phyloP scores from a whole-genome alignment of 257 asterid genomes.

The Solanum ossicruentum region DNA sequence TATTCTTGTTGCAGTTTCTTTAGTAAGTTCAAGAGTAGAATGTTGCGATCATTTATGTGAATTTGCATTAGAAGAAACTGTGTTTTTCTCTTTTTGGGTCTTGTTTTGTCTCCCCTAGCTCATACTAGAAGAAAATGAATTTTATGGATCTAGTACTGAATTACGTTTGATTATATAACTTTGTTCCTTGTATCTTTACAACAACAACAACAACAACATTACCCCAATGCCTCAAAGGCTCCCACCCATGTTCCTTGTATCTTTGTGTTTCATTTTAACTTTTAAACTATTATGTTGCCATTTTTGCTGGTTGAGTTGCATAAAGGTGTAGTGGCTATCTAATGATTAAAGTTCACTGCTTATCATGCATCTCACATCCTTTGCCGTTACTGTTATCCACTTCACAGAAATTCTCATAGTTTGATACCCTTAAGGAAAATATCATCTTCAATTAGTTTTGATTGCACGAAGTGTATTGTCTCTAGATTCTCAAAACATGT shows the following conservation, averaged over 20 bases:
- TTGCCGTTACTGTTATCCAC: neutral
- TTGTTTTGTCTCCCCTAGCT: neutral
- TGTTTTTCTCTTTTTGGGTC: neutral
- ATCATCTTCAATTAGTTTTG: neutral
- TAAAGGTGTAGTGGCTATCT: neutral
- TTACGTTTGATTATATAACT: neutral
- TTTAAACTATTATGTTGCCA: neutral
- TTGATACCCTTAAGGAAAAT: neutral
- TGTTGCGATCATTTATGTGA: neutral
- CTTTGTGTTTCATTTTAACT: neutral
- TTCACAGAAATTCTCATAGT: neutral
- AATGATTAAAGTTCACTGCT: neutral
- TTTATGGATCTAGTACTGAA: neutral
- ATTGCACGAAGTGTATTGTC: neutral
- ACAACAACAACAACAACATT: too few relatives aligned
- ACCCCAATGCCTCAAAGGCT: too few relatives aligned
- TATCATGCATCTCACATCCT: neutral
- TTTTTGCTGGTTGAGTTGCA: neutral
- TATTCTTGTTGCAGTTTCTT: neutral
- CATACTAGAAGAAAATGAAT: neutral
- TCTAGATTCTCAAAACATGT: neutral
- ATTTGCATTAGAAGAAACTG: neutral
- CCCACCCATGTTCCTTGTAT: neutral
- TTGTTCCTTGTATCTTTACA: neutral
- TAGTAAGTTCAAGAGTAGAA: neutral